Evolutionary conservation across 306 rosid genomes (phyloP).

Genomic region (Glycyrrhiza uralensis): DNA sequence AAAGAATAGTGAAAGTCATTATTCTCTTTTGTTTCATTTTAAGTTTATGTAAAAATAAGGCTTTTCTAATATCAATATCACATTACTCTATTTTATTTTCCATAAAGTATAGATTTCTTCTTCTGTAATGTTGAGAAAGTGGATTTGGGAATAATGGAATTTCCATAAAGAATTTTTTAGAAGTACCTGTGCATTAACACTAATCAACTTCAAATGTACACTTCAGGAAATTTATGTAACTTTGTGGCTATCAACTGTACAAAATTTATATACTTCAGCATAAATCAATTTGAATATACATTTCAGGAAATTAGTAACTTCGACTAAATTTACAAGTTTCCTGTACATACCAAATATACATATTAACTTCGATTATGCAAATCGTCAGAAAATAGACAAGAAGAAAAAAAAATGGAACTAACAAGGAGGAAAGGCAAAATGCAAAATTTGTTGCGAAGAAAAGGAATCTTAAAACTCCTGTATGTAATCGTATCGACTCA

Average conservation of each 20-base stretch:
- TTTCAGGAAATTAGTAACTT: neutral
- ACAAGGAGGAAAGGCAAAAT: neutral
- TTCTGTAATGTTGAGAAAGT: too few species aligned
- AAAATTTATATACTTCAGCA: neutral
- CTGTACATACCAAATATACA: slow-evolving; percentile 26
- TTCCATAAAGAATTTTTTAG: too few species aligned
- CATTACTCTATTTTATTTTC: too few species aligned
- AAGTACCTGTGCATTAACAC: neutral
- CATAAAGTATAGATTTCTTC: too few species aligned
- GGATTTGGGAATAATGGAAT: too few species aligned
- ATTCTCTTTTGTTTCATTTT: too few species aligned
- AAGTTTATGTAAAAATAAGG: too few species aligned
- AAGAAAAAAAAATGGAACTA: neutral
- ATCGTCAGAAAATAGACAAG: neutral
- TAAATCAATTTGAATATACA: slow-evolving; percentile 18
- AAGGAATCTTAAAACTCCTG: slow-evolving; percentile 3
- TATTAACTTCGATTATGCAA: slow-evolving; percentile 12
- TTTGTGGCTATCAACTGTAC: neutral
- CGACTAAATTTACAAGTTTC: slow-evolving; percentile 27
- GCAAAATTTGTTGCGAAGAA: neutral
- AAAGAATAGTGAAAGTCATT: too few species aligned
- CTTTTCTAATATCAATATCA: too few species aligned
- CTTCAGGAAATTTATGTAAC: neutral
- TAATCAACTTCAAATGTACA: neutral
- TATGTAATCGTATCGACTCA: neutral